These are phyloP conservation scores for Fraxinus sp. DNA, from an alignment of 305 asterid species.

Conservation along the genomic window DNA sequence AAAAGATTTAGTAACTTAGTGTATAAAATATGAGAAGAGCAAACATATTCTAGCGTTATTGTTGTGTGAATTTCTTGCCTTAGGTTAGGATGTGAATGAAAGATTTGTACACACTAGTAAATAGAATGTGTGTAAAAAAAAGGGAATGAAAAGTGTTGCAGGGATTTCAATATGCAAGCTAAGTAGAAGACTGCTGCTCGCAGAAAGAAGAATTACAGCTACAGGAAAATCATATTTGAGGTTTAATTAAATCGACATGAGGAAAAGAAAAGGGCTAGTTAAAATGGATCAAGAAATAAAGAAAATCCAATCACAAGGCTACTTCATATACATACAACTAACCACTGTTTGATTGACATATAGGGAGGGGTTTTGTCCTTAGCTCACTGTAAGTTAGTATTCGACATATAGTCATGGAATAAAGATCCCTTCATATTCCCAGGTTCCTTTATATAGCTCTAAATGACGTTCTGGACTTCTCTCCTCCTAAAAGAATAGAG, in stretches of 20 bases:
- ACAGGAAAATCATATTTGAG: not conserved
- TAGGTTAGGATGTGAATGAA: not conserved
- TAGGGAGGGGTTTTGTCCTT: not conserved
- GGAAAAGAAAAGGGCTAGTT: not conserved
- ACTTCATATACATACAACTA: not conserved
- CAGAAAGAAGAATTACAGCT: not conserved
- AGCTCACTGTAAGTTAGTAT: not conserved
- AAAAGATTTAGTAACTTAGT: not conserved
- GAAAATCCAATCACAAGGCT: not conserved
- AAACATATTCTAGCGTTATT: not conserved
- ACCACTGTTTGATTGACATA: not conserved
- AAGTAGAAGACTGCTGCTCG: not conserved
- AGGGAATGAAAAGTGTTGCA: not conserved
- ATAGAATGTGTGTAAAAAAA: not conserved
- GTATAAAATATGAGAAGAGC: not conserved
- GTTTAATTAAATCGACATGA: not conserved
- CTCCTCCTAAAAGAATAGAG: not conserved
- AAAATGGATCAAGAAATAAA: not conserved
- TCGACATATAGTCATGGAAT: not conserved
- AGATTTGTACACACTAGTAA: not conserved
- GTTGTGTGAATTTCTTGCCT: not conserved
- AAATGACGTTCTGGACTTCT: conserved; percentile 3
- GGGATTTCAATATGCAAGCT: not conserved
- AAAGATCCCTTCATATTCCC: not conserved
- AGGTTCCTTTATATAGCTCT: conserved; percentile 1